These are phyloP conservation scores for Plasmodium knowlesi DNA, from an alignment of 169 alveolate species.

Conservation along the genomic window DNA sequence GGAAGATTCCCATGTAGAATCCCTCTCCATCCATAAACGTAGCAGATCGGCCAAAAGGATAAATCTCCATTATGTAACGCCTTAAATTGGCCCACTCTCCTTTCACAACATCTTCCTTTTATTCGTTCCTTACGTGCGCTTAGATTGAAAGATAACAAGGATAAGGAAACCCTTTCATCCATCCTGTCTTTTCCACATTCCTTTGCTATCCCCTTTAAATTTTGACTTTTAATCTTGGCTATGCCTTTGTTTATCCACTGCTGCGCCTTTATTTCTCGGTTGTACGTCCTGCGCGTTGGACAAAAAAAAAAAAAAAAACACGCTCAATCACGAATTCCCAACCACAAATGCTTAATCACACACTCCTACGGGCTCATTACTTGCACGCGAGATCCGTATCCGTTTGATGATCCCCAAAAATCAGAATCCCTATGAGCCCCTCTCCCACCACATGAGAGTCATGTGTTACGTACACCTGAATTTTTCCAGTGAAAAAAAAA, in stretches of 20 bases:
- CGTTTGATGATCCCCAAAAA: slow-evolving; percentile 60
- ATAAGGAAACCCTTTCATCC: slow-evolving; percentile 7
- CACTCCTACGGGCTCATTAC: not conserved
- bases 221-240: slow-evolving; percentile 34
- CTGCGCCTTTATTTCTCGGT: slow-evolving; percentile 50
- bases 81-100: not conserved
- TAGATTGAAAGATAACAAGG: slow-evolving; percentile 39
- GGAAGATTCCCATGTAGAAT: not conserved
- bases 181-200: not conserved
- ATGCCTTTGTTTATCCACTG: slow-evolving; percentile 72
- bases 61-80: not conserved
- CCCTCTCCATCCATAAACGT: not conserved
- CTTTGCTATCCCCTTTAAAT: not conserved
- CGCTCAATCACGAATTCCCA: not conserved
- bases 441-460: slow-evolving; percentile 9
- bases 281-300: slow-evolving; percentile 21
- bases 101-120: not conserved
- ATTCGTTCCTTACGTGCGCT: slow-evolving; percentile 33
- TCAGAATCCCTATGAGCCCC: slow-evolving; percentile 53
- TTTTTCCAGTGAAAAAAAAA: not conserved
- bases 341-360: not conserved
- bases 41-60: not conserved
- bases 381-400: slow-evolving; percentile 37
- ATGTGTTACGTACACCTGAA: slow-evolving; percentile 44
- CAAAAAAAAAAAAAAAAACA: not conserved